phyloP scores from a whole-genome alignment of 495 filamentous ascomycete genomes.

The Lasiosphaeria hispida region DNA sequence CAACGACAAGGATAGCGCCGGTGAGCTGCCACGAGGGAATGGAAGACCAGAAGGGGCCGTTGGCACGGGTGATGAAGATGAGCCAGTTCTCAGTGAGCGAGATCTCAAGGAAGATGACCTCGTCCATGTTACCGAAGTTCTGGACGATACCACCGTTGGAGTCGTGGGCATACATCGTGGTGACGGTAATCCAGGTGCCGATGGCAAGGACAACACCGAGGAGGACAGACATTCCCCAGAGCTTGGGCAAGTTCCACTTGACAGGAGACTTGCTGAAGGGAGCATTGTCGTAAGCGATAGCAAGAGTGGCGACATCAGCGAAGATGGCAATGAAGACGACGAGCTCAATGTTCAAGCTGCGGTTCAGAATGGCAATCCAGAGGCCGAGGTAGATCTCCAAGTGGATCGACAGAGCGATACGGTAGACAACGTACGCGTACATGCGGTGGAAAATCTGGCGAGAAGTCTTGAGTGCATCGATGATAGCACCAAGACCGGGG shows the following conservation, averaged over 20 bases:
- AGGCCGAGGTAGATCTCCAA: slow-evolving; percentile 86
- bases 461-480: slow-evolving; percentile 89
- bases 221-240: slow-evolving; percentile 87
- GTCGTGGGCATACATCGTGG: slow-evolving; percentile 68
- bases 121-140: slow-evolving; percentile 78
- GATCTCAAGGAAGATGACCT: slow-evolving; percentile 86
- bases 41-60: slow-evolving; percentile 81
- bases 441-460: slow-evolving; percentile 96
- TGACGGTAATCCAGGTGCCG: slow-evolving; percentile 81
- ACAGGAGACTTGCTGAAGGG: slow-evolving; percentile 82
- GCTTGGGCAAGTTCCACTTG: slow-evolving; percentile 90
- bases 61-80: slow-evolving; percentile 89
- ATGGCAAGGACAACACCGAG: slow-evolving; percentile 76
- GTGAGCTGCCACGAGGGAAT: slow-evolving; percentile 78
- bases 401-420: slow-evolving; percentile 89
- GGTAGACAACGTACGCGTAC: slow-evolving; percentile 95
- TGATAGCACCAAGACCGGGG: slow-evolving; percentile 88
- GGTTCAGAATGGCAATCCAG: slow-evolving; percentile 85
- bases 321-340: slow-evolving; percentile 94
- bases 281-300: slow-evolving; percentile 92
- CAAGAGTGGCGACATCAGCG: slow-evolving; percentile 88
- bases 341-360: slow-evolving; percentile 77
- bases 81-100: slow-evolving; percentile 93
- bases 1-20: slow-evolving; percentile 74
- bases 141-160: slow-evolving; percentile 77